These are phyloP conservation scores for Sicyos edulis DNA, from an alignment of 306 rosid species.

Conservation along the genomic window DNA sequence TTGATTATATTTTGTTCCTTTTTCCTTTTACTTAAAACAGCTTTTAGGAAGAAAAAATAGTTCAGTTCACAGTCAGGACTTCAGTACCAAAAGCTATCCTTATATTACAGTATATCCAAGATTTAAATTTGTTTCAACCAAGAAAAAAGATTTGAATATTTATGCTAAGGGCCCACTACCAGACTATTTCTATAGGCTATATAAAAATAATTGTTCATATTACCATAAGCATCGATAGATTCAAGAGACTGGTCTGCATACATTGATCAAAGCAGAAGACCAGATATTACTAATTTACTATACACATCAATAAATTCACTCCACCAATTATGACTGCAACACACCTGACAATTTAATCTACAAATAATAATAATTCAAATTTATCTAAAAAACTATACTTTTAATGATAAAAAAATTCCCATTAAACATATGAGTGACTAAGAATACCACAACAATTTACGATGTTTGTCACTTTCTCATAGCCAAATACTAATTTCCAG, in stretches of 20 bases:
- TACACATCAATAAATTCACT: neutral
- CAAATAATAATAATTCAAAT: no score
- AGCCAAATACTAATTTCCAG: no score
- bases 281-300: no score
- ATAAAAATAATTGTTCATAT: neutral
- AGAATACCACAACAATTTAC: neutral
- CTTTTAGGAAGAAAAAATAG: no score
- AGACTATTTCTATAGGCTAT: neutral
- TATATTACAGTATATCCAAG: neutral
- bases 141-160: neutral
- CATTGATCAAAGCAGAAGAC: no score
- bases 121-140: neutral
- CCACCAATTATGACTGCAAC: neutral
- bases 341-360: neutral
- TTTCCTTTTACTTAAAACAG: no score
- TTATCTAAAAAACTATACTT: neutral
- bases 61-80: neutral
- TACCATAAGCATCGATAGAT: neutral
- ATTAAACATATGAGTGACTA: neutral
- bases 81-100: neutral
- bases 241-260: neutral
- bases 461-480: neutral
- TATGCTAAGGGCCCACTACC: neutral
- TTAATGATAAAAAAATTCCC: neutral
- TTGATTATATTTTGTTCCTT: no score